Evolutionary conservation across 202 grass and related monocot genomes (phyloP).

Genomic region (Saccharum hybrid): DNA sequence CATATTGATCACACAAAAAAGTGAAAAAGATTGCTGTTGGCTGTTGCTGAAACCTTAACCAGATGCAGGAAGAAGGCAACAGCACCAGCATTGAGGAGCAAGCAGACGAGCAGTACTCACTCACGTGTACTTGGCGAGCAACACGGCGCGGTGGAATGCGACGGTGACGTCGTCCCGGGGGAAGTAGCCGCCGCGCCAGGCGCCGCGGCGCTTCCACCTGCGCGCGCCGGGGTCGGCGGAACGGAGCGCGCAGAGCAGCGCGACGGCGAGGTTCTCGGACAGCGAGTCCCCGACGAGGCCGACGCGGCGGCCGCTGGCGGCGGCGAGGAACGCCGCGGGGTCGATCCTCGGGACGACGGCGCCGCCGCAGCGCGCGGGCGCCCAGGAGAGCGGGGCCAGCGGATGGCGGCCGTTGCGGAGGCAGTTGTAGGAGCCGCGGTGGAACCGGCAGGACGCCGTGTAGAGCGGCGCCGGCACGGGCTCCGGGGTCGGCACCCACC

Average conservation of each 20-base stretch:
- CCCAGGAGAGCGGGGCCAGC: constrained; percentile 67
- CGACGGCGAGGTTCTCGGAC: constrained; percentile 80
- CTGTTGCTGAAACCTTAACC: neutral
- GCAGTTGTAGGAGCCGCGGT: constrained; percentile 93
- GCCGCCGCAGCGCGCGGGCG: constrained; percentile 64
- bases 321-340: constrained; percentile 58
- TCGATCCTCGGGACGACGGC: constrained; percentile 67
- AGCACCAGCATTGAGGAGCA: neutral
- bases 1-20: neutral
- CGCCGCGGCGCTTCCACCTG: constrained; percentile 86
- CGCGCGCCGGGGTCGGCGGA: constrained; percentile 55
- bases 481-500: constrained; percentile 47
- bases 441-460: constrained; percentile 69
- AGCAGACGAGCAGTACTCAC: constrained; percentile 10
- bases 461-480: constrained; percentile 53
- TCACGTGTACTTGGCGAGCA: constrained; percentile 80
- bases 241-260: constrained; percentile 68
- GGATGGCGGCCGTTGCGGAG: constrained; percentile 62
- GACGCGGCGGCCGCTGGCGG: constrained; percentile 55
- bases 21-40: neutral
- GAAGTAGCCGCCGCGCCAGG: constrained; percentile 87
- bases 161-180: constrained; percentile 67
- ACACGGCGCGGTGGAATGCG: constrained; percentile 83
- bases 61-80: neutral
- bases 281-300: constrained; percentile 85